Evolutionary conservation across 2,329 filamentous ascomycete genomes (phyloP).

Genomic region (Apiospora rasikravindrae): DNA sequence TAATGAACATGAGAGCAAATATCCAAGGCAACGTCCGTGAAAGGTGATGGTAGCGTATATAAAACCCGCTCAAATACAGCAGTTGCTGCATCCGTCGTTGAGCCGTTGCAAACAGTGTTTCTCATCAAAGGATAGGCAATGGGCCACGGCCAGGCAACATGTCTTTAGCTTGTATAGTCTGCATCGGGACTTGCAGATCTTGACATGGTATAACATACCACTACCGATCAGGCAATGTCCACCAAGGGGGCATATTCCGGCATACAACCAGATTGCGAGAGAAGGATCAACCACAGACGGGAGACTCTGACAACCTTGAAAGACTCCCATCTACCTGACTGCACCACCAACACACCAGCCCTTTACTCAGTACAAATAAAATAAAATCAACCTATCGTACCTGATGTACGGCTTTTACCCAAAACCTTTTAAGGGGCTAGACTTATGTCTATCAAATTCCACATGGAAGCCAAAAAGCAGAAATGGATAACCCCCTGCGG

Average conservation of each 20-base stretch:
- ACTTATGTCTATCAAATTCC: too few relatives aligned
- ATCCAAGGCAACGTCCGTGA: background rate
- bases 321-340: too few relatives aligned
- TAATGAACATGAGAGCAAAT: background rate
- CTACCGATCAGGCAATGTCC: background rate
- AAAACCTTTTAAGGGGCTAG: too few relatives aligned
- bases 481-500: too few relatives aligned
- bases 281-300: too few relatives aligned
- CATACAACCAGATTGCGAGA: background rate
- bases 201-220: background rate
- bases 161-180: background rate
- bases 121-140: background rate
- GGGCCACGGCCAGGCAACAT: background rate
- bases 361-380: too few relatives aligned
- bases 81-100: background rate
- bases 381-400: too few relatives aligned
- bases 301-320: too few relatives aligned
- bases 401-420: too few relatives aligned
- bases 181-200: background rate
- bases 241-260: background rate
- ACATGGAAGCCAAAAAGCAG: too few relatives aligned
- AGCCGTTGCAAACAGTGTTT: background rate
- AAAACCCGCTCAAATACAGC: background rate
- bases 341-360: too few relatives aligned
- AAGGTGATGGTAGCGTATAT: background rate